Percentiles rank a stretch among this genome's conserved stretches.
Evolutionary conservation across 345 rosid genomes (phyloP).

Genomic region (Leavenworthia alabamica): DNA sequence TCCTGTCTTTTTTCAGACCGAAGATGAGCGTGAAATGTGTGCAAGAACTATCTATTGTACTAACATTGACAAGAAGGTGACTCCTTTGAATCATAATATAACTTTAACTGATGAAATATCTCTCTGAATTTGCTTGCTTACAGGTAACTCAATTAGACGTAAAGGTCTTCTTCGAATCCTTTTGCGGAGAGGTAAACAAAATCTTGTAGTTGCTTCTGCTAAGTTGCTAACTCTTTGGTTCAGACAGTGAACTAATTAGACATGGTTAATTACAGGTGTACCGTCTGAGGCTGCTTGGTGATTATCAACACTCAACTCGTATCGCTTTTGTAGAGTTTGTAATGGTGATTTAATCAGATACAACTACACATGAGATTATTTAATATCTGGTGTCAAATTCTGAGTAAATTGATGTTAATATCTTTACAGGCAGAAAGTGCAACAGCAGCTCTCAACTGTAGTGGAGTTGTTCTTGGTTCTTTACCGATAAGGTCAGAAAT

Average conservation of each 20-base stretch:
- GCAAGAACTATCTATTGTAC: conserved; percentile 89
- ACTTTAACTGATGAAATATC: no score
- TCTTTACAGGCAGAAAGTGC: conserved; percentile 86
- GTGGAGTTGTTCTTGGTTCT: conserved; percentile 87
- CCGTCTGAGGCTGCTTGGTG: conserved; percentile 77
- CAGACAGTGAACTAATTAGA: not conserved
- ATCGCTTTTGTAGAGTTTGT: conserved; percentile 81
- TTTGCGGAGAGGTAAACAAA: conserved; percentile 67
- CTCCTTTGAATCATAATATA: no score
- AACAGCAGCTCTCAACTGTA: conserved; percentile 88
- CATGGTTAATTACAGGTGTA: conserved; percentile 44
- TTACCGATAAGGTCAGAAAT: conserved; percentile 84
- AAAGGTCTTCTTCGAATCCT: conserved; percentile 56
- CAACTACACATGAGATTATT: not conserved
- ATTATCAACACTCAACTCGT: conserved; percentile 75
- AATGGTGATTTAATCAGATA: conserved; percentile 35
- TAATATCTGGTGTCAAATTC: no score
- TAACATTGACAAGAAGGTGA: conserved; percentile 91
- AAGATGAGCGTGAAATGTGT: conserved; percentile 96
- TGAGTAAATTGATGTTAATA: not conserved
- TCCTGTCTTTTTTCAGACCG: conserved; percentile 38
- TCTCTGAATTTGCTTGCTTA: no score
- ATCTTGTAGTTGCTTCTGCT: not conserved
- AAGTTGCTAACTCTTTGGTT: not conserved
- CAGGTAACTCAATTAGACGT: conserved; percentile 67